Percentiles rank a stretch among this genome's conserved stretches.
phyloP scores from a whole-genome alignment of 257 asterid species.

The Solanum lycopersicoides region DNA sequence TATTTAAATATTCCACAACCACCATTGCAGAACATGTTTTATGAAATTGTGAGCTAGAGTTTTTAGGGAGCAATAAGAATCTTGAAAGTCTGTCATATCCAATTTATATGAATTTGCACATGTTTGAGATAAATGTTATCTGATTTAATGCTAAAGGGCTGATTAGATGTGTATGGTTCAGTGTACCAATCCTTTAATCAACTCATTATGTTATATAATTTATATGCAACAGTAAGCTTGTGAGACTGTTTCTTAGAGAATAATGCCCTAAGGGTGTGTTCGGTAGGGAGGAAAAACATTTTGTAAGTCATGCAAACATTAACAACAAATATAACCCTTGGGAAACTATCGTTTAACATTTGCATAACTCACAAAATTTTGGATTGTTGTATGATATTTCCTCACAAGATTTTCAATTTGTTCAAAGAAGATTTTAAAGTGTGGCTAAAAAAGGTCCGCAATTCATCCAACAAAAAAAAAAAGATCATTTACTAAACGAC shows the following conservation, averaged over 20 bases:
- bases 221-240: neutral
- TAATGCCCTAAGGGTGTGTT: neutral
- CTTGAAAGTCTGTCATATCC: neutral
- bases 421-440: neutral
- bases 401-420: neutral
- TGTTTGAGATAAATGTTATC: neutral
- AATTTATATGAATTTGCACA: neutral
- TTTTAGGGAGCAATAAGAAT: neutral
- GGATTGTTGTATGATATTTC: neutral
- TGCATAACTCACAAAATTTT: neutral
- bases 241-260: neutral
- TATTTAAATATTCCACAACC: neutral
- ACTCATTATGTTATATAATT: neutral
- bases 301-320: neutral
- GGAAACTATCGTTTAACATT: neutral
- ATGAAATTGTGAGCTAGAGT: neutral
- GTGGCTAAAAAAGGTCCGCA: too few relatives aligned
- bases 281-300: rapidly evolving
- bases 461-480: too few relatives aligned
- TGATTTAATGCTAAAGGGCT: neutral
- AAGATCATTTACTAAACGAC: neutral
- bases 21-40: neutral
- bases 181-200: neutral
- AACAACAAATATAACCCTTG: neutral
- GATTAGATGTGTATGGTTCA: neutral